phyloP scores from a whole-genome alignment of 140 eudicot species.

The Stevia rebaudiana region DNA sequence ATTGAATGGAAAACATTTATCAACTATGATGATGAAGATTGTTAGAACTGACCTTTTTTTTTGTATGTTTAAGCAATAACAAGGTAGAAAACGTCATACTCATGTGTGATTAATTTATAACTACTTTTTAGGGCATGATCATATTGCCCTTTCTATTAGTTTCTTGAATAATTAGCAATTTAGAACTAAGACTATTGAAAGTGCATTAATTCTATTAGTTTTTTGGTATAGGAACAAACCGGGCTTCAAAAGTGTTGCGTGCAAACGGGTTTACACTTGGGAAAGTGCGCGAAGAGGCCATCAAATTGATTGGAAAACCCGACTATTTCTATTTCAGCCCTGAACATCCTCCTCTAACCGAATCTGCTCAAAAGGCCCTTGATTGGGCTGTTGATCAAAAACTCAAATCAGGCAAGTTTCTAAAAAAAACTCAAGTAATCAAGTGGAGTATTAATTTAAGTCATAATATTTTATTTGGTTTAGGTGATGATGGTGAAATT shows the following conservation, averaged over 20 bases:
- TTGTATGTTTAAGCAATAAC: background rate
- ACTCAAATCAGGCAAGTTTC: constrained; percentile 52
- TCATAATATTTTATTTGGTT: constrained; percentile 14
- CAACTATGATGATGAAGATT: background rate
- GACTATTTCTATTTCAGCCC: constrained; percentile 46
- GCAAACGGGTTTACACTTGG: constrained; percentile 62
- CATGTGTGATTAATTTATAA: background rate
- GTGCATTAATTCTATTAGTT: background rate
- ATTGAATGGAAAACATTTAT: too few relatives aligned
- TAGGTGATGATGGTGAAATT: constrained; percentile 65
- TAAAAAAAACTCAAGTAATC: background rate
- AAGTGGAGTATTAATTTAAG: background rate
- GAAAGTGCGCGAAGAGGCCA: constrained; percentile 70
- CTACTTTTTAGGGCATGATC: background rate
- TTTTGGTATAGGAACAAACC: constrained; percentile 70
- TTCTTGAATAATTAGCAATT: background rate
- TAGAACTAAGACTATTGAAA: background rate
- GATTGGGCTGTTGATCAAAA: constrained; percentile 86
- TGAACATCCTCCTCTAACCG: constrained; percentile 73
- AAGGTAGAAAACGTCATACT: background rate
- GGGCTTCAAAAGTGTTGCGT: constrained; percentile 61
- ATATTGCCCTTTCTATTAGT: background rate
- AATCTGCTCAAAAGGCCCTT: constrained; percentile 67
- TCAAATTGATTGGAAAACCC: constrained; percentile 50
- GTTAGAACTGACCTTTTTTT: background rate